Evolutionary conservation across 768 basidiomycete genomes (phyloP), one percentile per base, ranked within the genome.

Genomic region (Pulveroboletus sp.): DNA sequence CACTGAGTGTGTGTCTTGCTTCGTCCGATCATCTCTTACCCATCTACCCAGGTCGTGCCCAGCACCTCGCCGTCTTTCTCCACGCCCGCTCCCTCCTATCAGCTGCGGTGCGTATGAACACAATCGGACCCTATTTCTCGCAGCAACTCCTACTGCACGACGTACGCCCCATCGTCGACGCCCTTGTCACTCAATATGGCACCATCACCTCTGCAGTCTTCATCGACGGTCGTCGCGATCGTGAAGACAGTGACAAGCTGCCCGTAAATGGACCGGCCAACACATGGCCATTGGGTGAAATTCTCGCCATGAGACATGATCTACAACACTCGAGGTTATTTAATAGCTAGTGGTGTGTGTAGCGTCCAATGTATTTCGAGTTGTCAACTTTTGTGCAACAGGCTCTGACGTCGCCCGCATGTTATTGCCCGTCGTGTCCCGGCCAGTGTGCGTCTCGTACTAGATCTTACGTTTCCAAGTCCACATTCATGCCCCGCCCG

Each of bases 261-360:
- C 51, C 68, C n/a, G 61, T 72, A 10, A 58, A 72, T 31, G 86
- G 83, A 0, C 93, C 94, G 5, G 85, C 86, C 33, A 93, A 84
- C 59, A 97, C 91, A 14, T 98, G 95, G 95, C 96, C 95, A 1
- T 68, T 99, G 17, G 94, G 93, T 15, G 96, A 99, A 70, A 86
- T 98, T 36, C 75, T 98, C 27, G 83, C 87, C 32, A 80, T 82
- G 36, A 76, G 96, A 51, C 96, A 99, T 68, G 95, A 97, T 71
- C 71, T 93, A 61, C 90, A 93, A 68, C 95, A 98, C 71, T 94
- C 92, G 39, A 79, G 94, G 52, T 92, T 98, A 56, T 99, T 99
- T 76, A 99, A 99, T 70, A 89, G 86, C 70, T 56, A 21, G 31
- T 13, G 30, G 33, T 49, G 27, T 47, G 11, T 14, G 14, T 18